Percentiles rank a stretch among this genome's conserved stretches.
phyloP scores from a whole-genome alignment of 2,329 filamentous ascomycete genomes.

The Lecanicillium sp. region DNA sequence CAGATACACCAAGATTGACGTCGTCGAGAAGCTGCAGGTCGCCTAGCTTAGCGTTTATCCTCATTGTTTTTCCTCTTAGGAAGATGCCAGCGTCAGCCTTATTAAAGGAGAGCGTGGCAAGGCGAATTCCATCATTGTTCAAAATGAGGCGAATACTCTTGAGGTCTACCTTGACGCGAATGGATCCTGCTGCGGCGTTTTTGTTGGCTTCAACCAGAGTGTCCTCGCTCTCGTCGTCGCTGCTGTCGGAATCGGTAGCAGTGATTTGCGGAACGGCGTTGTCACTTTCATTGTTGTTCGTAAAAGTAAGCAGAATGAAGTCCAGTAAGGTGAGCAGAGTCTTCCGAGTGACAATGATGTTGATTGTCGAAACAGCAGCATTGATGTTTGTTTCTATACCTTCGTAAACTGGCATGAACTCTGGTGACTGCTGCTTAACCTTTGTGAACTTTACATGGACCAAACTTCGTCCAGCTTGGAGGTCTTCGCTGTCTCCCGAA shows the following conservation, averaged over 20 bases:
- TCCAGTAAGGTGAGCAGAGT: slow-evolving; percentile 89
- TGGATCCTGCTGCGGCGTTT: slow-evolving; percentile 54
- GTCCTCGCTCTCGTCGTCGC: slow-evolving; percentile 31
- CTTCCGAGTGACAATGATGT: slow-evolving; percentile 85
- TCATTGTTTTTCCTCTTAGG: slow-evolving; percentile 77
- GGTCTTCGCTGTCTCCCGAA: slow-evolving; percentile 65
- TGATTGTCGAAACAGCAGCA: slow-evolving; percentile 88
- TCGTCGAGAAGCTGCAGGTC: slow-evolving; percentile 88
- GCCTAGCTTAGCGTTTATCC: slow-evolving; percentile 77
- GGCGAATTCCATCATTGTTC: slow-evolving; percentile 93
- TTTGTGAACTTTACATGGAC: slow-evolving; percentile 84
- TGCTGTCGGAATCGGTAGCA: slow-evolving; percentile 28
- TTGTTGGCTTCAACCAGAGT: slow-evolving; percentile 26
- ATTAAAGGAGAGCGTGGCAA: slow-evolving; percentile 87
- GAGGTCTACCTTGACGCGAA: slow-evolving; percentile 86
- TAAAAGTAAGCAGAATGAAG: slow-evolving; percentile 89
- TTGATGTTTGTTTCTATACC: slow-evolving; percentile 91
- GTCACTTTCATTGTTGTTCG: slow-evolving; percentile 40
- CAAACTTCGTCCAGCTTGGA: slow-evolving; percentile 69
- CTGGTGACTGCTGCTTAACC: slow-evolving; percentile 84
- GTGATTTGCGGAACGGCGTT: slow-evolving; percentile 8
- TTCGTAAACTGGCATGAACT: slow-evolving; percentile 87
- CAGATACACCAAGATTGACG: slow-evolving; percentile 80
- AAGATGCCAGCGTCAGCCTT: slow-evolving; percentile 90
- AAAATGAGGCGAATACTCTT: slow-evolving; percentile 91